These are phyloP conservation scores for Penicillium oxalicum DNA, from an alignment of 2,329 filamentous ascomycete genomes.

Conservation along the genomic window DNA sequence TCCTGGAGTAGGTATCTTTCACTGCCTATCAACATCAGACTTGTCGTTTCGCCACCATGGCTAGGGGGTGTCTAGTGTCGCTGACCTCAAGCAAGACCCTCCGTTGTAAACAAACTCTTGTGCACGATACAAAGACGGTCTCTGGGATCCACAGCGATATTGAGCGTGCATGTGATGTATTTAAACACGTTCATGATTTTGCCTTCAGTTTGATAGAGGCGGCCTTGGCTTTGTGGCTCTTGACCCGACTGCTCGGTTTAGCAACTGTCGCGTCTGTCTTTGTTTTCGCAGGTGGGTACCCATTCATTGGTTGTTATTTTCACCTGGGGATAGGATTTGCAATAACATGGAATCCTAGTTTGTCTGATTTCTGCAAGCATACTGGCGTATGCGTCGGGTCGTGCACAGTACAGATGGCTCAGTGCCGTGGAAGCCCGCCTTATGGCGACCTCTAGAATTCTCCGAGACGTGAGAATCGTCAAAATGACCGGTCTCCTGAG, in stretches of 20 bases:
- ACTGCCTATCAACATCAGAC: conserved; percentile 31
- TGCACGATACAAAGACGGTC: conserved; percentile 36
- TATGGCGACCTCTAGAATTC: conserved; percentile 16
- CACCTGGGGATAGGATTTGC: too few species aligned
- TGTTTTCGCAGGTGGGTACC: conserved; percentile 7
- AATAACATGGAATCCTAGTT: not conserved
- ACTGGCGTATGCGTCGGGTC: conserved; percentile 11
- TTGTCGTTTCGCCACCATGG: conserved; percentile 33
- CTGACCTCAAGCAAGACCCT: conserved; percentile 47
- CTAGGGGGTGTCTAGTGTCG: conserved; percentile 37
- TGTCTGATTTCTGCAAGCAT: conserved; percentile 13
- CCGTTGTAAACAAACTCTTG: conserved; percentile 23
- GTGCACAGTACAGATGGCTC: conserved; percentile 16
- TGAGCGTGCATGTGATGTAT: conserved; percentile 23
- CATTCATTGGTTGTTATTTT: not conserved
- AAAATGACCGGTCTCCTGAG: conserved; percentile 18
- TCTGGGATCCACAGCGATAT: conserved; percentile 47
- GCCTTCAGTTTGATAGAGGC: conserved; percentile 11
- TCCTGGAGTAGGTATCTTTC: conserved; percentile 21
- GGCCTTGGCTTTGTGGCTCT: conserved; percentile 10
- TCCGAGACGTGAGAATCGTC: conserved; percentile 18
- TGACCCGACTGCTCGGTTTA: conserved; percentile 11
- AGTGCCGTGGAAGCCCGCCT: conserved; percentile 16
- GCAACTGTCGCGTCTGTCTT: conserved; percentile 12
- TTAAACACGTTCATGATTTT: conserved; percentile 16